Percentiles rank a stretch among this genome's conserved stretches.
phyloP scores from a whole-genome alignment of 306 rosid genomes.

The Luffa acutangula region DNA sequence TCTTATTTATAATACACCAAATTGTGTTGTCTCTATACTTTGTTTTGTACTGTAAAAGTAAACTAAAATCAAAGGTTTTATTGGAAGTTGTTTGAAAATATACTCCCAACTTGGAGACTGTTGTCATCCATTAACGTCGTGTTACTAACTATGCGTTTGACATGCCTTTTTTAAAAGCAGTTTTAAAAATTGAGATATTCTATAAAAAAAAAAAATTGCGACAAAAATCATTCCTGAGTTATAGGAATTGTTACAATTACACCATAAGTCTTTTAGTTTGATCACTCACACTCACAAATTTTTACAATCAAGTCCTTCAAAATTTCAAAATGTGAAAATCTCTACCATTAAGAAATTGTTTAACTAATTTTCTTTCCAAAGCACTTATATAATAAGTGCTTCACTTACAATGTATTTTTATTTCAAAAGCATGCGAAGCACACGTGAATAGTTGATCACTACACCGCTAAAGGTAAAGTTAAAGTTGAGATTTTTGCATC shows the following conservation, averaged over 20 bases:
- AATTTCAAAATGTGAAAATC: too few species aligned
- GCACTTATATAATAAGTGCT: neutral
- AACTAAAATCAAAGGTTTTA: neutral
- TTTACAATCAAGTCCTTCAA: too few species aligned
- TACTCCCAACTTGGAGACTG: neutral
- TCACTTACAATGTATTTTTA: neutral
- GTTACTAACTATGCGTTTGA: neutral
- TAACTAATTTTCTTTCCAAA: too few species aligned
- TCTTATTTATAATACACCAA: neutral
- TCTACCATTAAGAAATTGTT: too few species aligned
- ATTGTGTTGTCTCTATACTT: neutral
- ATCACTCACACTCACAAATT: too few species aligned
- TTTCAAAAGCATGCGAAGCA: neutral
- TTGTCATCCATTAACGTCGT: slow-evolving; percentile 1
- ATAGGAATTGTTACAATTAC: too few species aligned
- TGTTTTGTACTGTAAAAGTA: neutral
- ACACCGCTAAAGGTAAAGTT: neutral
- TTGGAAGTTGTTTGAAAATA: neutral
- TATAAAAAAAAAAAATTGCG: too few species aligned
- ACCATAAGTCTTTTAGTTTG: too few species aligned
- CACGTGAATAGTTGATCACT: neutral
- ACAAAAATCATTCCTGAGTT: too few species aligned
- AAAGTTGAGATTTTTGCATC: neutral
- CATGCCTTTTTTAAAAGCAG: neutral
- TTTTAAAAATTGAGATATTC: too few species aligned